Evolutionary conservation across 2,329 filamentous ascomycete species (phyloP), one percentile per base, ranked within the genome.

Genomic region (Colletotrichum scovillei): DNA sequence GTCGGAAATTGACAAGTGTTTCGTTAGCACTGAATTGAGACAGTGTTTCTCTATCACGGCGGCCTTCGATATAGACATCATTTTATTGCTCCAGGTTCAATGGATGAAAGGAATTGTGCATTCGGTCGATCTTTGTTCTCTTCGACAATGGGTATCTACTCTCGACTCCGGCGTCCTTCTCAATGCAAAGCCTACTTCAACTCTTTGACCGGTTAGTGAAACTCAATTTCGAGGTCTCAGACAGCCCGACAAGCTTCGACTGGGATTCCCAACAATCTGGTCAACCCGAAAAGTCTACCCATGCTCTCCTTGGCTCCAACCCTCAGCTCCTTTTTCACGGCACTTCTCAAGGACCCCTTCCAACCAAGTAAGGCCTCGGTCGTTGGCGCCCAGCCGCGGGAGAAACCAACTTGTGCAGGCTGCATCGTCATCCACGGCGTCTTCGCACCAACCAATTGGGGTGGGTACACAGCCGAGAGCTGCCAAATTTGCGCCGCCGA

Each of bases 211-310:
- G 8, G 8, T 22, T 49, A 8, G 3, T 8, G 3, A 49, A 7
- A 11, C 8, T 49, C 8, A 9, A 49, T 11, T 9, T 22, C 3
- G 38, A 14, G 19, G 26, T 7, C 14, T 22, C 32, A 35, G 22
- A 19, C 9, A 42, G 19, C 49, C 4, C 26, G 55, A 3, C 71
- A 73, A 6, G 9, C 8, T 16, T 26, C 32, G 1, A 70, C 32
- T 3, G 79, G 78, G 46, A 80, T 67, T 5, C 78, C 79, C 16
- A 78, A 42, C 3, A 80, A 49, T 22, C 58, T 56, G 11, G 76
- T 72, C 60, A 80, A 56, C 2, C 79, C 79, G 70, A 78, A 77
- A 2, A 75, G 56, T 28, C 74, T 76, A 1, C 79, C 79, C 68
- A 71, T 26, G 2, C 28, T 55, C 72, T 81, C 80, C 4, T 74